These are phyloP conservation scores for Tremellales sp. DNA, from an alignment of 1,284 basidiomycete species.

Conservation along the genomic window DNA sequence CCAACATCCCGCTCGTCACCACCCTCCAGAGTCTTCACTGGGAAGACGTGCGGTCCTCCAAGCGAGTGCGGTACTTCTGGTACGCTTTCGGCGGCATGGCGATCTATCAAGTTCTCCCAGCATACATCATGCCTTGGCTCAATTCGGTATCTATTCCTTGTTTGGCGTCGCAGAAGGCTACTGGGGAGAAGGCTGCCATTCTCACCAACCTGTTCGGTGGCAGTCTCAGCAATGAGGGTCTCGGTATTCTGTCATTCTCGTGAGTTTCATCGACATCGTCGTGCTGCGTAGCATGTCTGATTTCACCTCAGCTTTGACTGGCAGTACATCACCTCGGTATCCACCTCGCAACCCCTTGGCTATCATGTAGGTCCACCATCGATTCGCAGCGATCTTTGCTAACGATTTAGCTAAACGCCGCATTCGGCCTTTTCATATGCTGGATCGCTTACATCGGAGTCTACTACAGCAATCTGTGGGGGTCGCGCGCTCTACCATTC, in stretches of 20 bases:
- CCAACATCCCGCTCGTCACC: conserved; percentile 27
- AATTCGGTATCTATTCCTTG: conserved; percentile 39
- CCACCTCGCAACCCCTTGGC: conserved; percentile 27
- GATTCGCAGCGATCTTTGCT: no score
- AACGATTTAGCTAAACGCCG: conserved; percentile 25
- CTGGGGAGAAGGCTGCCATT: conserved; percentile 10
- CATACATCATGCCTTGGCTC: conserved; percentile 48
- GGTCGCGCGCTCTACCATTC: conserved; percentile 13
- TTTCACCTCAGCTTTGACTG: background rate
- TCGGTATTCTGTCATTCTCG: conserved; percentile 30
- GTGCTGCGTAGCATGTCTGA: background rate
- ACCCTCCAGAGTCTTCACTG: conserved; percentile 36
- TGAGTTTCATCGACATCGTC: background rate
- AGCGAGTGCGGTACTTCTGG: conserved; percentile 62
- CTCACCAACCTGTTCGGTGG: conserved; percentile 42
- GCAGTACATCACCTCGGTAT: conserved; percentile 18
- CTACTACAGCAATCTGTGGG: conserved; percentile 34
- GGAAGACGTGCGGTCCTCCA: conserved; percentile 49
- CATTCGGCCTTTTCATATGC: conserved; percentile 25
- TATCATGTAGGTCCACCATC: no score
- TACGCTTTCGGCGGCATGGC: conserved; percentile 31
- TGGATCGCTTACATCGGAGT: conserved; percentile 23
- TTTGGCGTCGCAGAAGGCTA: conserved; percentile 57
- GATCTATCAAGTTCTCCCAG: conserved; percentile 48
- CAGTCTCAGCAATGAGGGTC: conserved; percentile 24